These are phyloP conservation scores for Gossypioides kirkii DNA, from an alignment of 345 rosid genomes.

Conservation along the genomic window DNA sequence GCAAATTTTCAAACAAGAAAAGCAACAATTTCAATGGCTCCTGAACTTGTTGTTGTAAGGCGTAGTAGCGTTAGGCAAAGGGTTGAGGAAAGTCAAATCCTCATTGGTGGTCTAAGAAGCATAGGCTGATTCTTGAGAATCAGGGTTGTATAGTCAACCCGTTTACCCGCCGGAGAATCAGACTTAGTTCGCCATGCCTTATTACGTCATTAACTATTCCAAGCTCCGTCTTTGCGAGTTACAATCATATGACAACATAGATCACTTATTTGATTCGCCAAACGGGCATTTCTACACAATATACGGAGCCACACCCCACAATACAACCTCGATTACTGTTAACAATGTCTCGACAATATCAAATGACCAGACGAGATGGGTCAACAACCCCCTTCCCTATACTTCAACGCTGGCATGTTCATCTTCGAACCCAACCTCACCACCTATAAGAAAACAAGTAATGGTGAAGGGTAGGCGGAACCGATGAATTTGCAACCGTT, in stretches of 20 bases:
- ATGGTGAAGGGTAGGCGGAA: too few relatives aligned
- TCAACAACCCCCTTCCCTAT: constrained; percentile 32
- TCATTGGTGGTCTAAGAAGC: constrained; percentile 78
- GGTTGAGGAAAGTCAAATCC: constrained; percentile 57
- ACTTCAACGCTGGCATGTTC: not conserved
- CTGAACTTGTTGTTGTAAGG: constrained; percentile 33
- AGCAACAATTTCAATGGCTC: too few relatives aligned
- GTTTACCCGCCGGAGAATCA: constrained; percentile 75
- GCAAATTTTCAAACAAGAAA: too few relatives aligned
- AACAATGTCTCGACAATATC: constrained; percentile 59
- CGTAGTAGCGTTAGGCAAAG: constrained; percentile 80
- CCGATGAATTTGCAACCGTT: too few relatives aligned
- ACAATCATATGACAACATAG: not conserved
- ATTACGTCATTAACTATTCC: constrained; percentile 84
- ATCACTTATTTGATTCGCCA: not conserved
- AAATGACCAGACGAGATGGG: constrained; percentile 48
- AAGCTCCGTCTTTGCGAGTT: constrained; percentile 84
- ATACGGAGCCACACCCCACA: not conserved
- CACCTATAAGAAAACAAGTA: too few relatives aligned
- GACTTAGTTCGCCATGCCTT: constrained; percentile 78
- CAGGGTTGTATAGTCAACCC: constrained; percentile 28
- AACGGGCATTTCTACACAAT: not conserved
- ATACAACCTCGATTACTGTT: constrained; percentile 53
- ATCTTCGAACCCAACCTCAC: too few relatives aligned
- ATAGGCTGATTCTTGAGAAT: constrained; percentile 45